Conservation (phyloP, 768 basidiomycete species). For the Pholiota molesta region DNA sequence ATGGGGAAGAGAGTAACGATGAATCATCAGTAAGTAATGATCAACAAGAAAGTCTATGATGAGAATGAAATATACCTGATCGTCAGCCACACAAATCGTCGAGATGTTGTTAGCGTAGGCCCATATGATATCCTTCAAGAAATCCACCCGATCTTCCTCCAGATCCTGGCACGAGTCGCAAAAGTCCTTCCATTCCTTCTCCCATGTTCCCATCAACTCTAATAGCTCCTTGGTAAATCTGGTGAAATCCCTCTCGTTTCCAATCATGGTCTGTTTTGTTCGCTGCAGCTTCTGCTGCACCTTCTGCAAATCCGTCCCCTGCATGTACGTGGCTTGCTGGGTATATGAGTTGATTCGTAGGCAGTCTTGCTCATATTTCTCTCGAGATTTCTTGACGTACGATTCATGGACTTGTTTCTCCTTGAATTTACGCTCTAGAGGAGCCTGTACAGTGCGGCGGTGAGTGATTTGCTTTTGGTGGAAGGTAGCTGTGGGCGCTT, state of each 20-base stretch:
- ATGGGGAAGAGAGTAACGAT: neutral
- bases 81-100: slow-evolving; percentile 92
- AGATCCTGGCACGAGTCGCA: slow-evolving; percentile 97
- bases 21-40: slow-evolving; percentile 9
- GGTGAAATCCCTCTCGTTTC: slow-evolving; percentile 88
- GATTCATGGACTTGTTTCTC: slow-evolving; percentile 83
- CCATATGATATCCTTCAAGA: slow-evolving; percentile 95
- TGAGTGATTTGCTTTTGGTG: slow-evolving; percentile 66
- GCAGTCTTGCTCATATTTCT: slow-evolving; percentile 90
- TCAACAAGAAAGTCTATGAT: slow-evolving; percentile 1
- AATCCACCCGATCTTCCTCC: slow-evolving; percentile 93
- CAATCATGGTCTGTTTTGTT: slow-evolving; percentile 83
- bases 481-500: slow-evolving; percentile 63
- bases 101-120: slow-evolving; percentile 93
- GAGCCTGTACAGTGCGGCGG: slow-evolving; percentile 67
- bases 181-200: slow-evolving; percentile 90
- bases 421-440: slow-evolving; percentile 89
- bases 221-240: slow-evolving; percentile 77
- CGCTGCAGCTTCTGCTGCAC: slow-evolving; percentile 81
- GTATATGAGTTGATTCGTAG: slow-evolving; percentile 88
- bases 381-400: slow-evolving; percentile 83
- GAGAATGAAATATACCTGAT: slow-evolving; percentile 60
- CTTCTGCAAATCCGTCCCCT: slow-evolving; percentile 89
- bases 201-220: slow-evolving; percentile 82
- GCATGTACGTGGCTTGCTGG: slow-evolving; percentile 80